Evolutionary conservation across 2,329 filamentous ascomycete genomes (phyloP).

Genomic region (Talaromyces sp.): DNA sequence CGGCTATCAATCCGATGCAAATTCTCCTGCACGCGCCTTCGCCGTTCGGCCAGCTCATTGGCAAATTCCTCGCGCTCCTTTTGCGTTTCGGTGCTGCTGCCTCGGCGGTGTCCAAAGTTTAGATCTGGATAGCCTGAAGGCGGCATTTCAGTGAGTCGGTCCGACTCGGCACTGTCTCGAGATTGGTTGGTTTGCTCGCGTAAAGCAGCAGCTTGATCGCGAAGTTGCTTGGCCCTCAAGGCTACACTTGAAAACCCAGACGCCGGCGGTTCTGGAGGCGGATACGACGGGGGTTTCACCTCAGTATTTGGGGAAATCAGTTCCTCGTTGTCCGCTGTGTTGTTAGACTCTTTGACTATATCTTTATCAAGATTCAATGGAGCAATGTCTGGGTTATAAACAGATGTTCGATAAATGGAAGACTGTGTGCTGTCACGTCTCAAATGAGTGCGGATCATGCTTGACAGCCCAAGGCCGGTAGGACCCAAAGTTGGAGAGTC

Average conservation of each 20-base stretch:
- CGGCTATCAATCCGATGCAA: conserved; percentile 39
- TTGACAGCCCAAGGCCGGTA: conserved; percentile 61
- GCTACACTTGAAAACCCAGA: conserved; percentile 22
- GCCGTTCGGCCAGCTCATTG: conserved; percentile 43
- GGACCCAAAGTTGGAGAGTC: conserved; percentile 78
- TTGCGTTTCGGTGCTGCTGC: conserved; percentile 43
- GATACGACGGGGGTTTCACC: conserved; percentile 27
- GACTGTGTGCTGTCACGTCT: conserved; percentile 71
- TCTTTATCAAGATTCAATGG: background rate
- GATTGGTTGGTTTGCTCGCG: conserved; percentile 14
- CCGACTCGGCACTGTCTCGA: background rate
- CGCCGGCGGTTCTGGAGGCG: conserved; percentile 11
- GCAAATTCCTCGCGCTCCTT: conserved; percentile 44
- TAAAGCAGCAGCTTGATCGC: conserved; percentile 30
- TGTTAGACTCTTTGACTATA: background rate
- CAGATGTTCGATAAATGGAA: conserved; percentile 54
- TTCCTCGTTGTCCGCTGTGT: conserved; percentile 5
- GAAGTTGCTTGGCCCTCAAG: conserved; percentile 31
- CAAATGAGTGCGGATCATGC: conserved; percentile 78
- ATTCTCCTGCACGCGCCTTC: conserved; percentile 44
- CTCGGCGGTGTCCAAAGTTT: conserved; percentile 34
- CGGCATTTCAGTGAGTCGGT: conserved; percentile 3
- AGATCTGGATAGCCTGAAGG: conserved; percentile 46
- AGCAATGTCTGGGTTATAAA: background rate
- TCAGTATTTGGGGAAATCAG: conserved; percentile 20